A percentile compares a stretch with the other conserved stretches of the same genome.
phyloP scores from a whole-genome alignment of 768 basidiomycete genomes.

The Kwoniella bestiolae region DNA sequence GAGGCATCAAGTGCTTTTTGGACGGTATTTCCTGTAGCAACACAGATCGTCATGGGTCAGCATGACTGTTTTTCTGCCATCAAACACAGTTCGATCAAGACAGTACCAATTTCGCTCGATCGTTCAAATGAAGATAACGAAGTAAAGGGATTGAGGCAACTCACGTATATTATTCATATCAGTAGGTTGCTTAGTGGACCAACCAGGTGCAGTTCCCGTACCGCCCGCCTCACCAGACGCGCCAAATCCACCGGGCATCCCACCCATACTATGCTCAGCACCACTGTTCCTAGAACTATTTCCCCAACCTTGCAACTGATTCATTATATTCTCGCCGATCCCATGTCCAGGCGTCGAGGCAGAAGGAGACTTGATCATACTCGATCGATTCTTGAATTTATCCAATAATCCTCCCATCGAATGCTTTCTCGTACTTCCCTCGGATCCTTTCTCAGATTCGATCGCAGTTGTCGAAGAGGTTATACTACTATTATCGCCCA shows the following conservation, averaged over 20 bases:
- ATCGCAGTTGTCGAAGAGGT: not conserved
- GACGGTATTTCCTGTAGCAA: conserved; percentile 45
- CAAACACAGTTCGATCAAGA: too few relatives aligned
- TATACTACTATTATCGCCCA: not conserved
- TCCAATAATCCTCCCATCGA: conserved; percentile 11
- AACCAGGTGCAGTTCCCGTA: conserved; percentile 2
- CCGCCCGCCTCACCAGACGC: not conserved
- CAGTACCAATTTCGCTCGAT: too few relatives aligned
- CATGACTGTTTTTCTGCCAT: too few relatives aligned
- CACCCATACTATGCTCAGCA: not conserved
- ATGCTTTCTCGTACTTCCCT: not conserved
- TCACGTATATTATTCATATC: conserved; percentile 43
- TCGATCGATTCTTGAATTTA: conserved; percentile 19
- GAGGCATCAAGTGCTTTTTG: conserved; percentile 51
- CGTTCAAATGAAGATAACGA: too few relatives aligned
- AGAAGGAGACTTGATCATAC: conserved; percentile 5
- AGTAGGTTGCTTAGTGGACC: conserved; percentile 34
- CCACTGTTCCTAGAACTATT: conserved; percentile 3
- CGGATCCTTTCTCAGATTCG: not conserved
- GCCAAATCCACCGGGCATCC: not conserved
- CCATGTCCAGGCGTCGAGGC: not conserved
- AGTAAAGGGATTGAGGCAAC: too few relatives aligned
- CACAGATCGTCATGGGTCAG: not conserved
- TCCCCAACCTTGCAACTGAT: conserved; percentile 19
- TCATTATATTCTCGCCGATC: conserved; percentile 16